Conservation (phyloP, 352 stramenopile genomes). For the Phytophthora tentaculata region DNA sequence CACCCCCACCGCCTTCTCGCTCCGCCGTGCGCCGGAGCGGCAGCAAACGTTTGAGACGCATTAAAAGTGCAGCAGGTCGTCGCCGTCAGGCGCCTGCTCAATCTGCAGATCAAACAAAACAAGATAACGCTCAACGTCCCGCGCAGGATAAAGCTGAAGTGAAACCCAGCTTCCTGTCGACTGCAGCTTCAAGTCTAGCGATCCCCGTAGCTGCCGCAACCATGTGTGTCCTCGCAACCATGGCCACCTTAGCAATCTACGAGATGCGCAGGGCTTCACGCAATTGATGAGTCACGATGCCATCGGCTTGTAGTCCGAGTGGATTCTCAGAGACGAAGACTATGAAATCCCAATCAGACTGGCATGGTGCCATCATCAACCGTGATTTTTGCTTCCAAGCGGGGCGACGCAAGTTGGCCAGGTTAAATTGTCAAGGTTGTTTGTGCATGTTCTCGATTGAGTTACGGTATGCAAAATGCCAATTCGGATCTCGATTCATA, state of each 20-base stretch:
- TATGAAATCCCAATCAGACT: neutral
- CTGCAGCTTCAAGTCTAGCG: slow-evolving; percentile 28
- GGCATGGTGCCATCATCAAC: neutral
- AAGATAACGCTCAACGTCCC: neutral
- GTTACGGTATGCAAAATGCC: too few relatives aligned
- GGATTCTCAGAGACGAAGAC: slow-evolving; percentile 7
- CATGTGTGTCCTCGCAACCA: slow-evolving; percentile 39
- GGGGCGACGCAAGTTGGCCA: too few relatives aligned
- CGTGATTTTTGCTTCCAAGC: neutral
- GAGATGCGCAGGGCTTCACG: slow-evolving; percentile 30
- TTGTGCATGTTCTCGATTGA: too few relatives aligned
- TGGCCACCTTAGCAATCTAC: slow-evolving; percentile 36
- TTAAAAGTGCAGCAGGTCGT: slow-evolving; percentile 3
- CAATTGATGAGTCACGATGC: slow-evolving; percentile 23
- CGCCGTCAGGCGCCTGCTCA: slow-evolving; percentile 13
- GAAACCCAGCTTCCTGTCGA: slow-evolving; percentile 25
- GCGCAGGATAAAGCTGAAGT: slow-evolving; percentile 8
- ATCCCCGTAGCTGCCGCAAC: slow-evolving; percentile 38
- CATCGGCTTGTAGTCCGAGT: slow-evolving; percentile 7
- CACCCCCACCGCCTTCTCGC: slow-evolving; percentile 19
- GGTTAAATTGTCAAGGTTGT: too few relatives aligned
- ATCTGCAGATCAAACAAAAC: slow-evolving; percentile 9
- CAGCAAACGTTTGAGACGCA: slow-evolving; percentile 23
- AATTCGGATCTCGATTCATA: too few relatives aligned
- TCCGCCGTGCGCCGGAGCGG: slow-evolving; percentile 6